Percentiles rank a stretch among this genome's conserved stretches.
Evolutionary conservation across 768 basidiomycete species (phyloP).

Genomic region (Clathrus columnatus): DNA sequence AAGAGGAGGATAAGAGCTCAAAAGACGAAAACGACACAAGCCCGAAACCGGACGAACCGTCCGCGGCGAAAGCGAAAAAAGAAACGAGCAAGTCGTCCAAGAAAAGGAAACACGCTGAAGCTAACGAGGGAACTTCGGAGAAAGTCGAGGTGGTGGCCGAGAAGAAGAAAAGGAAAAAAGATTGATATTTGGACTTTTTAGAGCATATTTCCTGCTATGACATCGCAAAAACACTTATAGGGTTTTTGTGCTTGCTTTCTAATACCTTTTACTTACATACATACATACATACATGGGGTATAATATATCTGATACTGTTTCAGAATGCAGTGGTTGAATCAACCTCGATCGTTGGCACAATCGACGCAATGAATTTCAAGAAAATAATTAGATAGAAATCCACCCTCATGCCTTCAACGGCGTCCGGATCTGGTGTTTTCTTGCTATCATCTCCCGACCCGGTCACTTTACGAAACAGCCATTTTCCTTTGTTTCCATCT

Average conservation of each 20-base stretch:
- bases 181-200: too few species aligned
- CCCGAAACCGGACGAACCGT: conserved; percentile 1
- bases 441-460: conserved; percentile 55
- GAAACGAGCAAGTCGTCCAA: conserved; percentile 23
- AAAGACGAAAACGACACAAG: conserved; percentile 13
- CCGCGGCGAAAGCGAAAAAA: conserved; percentile 21
- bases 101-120: conserved; percentile 9
- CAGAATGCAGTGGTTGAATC: conserved; percentile 67
- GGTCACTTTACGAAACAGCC: conserved; percentile 71
- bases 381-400: conserved; percentile 98
- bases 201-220: too few species aligned
- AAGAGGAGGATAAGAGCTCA: conserved; percentile 9
- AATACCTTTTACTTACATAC: not conserved
- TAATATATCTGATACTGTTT: not conserved
- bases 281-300: not conserved
- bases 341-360: conserved; percentile 98
- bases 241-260: not conserved
- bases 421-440: conserved; percentile 34
- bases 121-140: conserved; percentile 12
- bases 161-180: conserved; percentile 23
- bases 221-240: too few species aligned
- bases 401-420: conserved; percentile 85
- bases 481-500: conserved; percentile 55
- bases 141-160: conserved; percentile 13
- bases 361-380: conserved; percentile 97